phyloP scores from a whole-genome alignment of 805 yeast species.

The Teunomyces gatunensis region DNA sequence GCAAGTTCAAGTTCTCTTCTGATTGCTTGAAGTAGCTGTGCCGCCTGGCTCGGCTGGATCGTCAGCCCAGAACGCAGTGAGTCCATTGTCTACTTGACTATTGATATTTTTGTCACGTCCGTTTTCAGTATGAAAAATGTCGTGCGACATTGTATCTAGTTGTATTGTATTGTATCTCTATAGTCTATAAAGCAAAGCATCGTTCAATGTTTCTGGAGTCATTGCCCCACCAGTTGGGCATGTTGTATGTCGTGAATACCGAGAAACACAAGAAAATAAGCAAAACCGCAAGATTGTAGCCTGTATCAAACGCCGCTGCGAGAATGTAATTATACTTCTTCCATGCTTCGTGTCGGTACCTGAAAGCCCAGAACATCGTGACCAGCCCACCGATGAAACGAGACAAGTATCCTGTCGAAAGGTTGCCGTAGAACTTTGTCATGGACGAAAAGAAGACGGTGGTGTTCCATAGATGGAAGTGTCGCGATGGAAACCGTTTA shows the following conservation, averaged over 20 bases:
- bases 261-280: constrained; percentile 37
- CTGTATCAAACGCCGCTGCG: constrained; percentile 54
- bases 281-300: constrained; percentile 43
- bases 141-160: background rate
- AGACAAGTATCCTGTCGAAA: constrained; percentile 49
- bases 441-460: constrained; percentile 49
- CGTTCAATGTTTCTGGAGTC: constrained; percentile 42
- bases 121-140: background rate
- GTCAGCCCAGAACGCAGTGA: constrained; percentile 1
- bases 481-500: constrained; percentile 21
- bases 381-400: constrained; percentile 47
- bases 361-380: constrained; percentile 45
- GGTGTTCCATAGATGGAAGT: constrained; percentile 42
- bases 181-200: constrained; percentile 36
- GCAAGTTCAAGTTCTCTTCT: constrained; percentile 26
- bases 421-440: constrained; percentile 48
- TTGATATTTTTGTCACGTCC: background rate
- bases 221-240: constrained; percentile 53
- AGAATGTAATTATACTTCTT: constrained; percentile 44
- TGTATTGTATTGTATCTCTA: no score
- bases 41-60: constrained; percentile 24
- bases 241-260: constrained; percentile 16
- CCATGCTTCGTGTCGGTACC: constrained; percentile 39
- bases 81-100: background rate
- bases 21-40: constrained; percentile 22